Percentiles rank a stretch among this genome's conserved stretches.
Evolutionary conservation across 345 rosid genomes (phyloP).

Genomic region (Brassica napus): Da-Ae NC_063444.1:6386001-6386500

Average conservation of each 20-base stretch:
- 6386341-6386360: conserved; percentile 38
- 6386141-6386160: conserved; percentile 67
- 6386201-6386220: conserved; percentile 56
- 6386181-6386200: conserved; percentile 19
- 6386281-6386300: conserved; percentile 55
- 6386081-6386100: conserved; percentile 52
- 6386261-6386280: conserved; percentile 53
- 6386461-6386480: conserved; percentile 50
- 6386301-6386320: conserved; percentile 57
- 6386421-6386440: conserved; percentile 50
- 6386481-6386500: conserved; percentile 57
- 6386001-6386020: conserved; percentile 3
- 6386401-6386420: conserved; percentile 64
- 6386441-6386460: conserved; percentile 43
- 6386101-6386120: conserved; percentile 64
- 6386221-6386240: conserved; percentile 67
- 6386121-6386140: conserved; percentile 55
- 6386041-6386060: conserved; percentile 35
- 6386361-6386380: conserved; percentile 39
- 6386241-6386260: conserved; percentile 60
- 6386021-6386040: conserved; percentile 28
- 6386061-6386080: conserved; percentile 57
- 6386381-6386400: conserved; percentile 49
- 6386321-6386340: conserved; percentile 70
- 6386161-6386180: conserved; percentile 63